Evolutionary conservation across 2,329 filamentous ascomycete genomes (phyloP), one percentile per base, ranked within the genome.

Genomic region (Grosmannia clavigera): DNA sequence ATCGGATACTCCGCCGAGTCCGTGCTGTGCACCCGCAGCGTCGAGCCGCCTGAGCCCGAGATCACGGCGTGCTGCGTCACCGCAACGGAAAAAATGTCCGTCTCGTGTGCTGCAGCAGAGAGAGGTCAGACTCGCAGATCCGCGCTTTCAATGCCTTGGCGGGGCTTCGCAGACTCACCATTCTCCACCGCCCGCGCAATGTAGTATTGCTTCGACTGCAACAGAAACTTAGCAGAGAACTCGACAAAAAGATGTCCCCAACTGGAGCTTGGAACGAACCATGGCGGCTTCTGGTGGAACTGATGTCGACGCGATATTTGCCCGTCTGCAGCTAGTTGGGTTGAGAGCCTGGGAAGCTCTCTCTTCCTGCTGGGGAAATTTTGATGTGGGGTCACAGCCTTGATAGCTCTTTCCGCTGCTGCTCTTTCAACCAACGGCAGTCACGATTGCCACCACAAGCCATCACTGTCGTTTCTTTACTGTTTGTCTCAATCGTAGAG

Each of bases 131-230:
- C 19, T 35, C 19, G 22, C 58, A 52, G 55, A 14, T 48, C 29
- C 55, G 43, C 48, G 29, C 57, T 57, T 67, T 70, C 46, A 12
- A 1, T 19, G 1, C 2, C 27, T 58, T 58, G 61, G 62, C 51
- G 60, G 62, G 59, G 57, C 40, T 14, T 25, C 11, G n/a, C 40
- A 12, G 29, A 12, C 38, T 3, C 72, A 90, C 90, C 91, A 77
- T 91, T 83, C 71, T 95, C 88, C 72, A 96, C 83, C 52, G 91
- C 92, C 73, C 96, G 90, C 66, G 88, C 87, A 68, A 92, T 95
- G 64, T 99, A 82, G 72, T 96, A 99, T 86, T 97, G 94, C 78
- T 97, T 97, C 60, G 94, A 99, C 94, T 96, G 62, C 19, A n/a
- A 5, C 22, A 46, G 9, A 3, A 5, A 19, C n/a, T 38, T 25